Conservation (phyloP, 73 alveolate genomes). For the Diophrys sp. region DNA sequence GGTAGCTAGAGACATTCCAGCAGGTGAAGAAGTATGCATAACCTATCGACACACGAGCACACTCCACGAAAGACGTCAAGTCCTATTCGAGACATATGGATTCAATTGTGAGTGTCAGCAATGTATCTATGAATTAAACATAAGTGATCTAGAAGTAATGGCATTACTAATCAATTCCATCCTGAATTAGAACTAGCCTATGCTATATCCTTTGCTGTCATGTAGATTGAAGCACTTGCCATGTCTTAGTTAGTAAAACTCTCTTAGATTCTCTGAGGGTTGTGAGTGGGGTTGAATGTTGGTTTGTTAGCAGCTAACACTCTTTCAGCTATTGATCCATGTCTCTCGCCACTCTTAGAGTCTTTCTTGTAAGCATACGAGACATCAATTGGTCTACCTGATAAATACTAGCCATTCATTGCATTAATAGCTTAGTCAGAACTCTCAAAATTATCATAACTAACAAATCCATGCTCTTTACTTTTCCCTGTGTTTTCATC, state of each 20-base stretch:
- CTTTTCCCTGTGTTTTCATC: constrained; percentile 90
- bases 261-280: too few species aligned
- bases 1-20: background rate
- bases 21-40: background rate
- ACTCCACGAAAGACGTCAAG: background rate
- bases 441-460: constrained; percentile 97
- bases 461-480: constrained; percentile 95
- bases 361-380: constrained; percentile 96
- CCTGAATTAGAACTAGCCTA: too few species aligned
- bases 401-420: constrained; percentile 92
- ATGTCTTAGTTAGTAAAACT: too few species aligned
- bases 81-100: background rate
- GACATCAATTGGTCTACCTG: constrained; percentile 92
- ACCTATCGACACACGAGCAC: background rate
- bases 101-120: background rate
- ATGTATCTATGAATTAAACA: too few species aligned
- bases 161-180: too few species aligned
- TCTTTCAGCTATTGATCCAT: constrained; percentile 88
- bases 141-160: too few species aligned
- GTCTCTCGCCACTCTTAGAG: constrained; percentile 81
- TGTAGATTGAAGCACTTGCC: too few species aligned
- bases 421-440: constrained; percentile 90
- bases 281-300: background rate
- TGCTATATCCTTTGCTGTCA: too few species aligned
- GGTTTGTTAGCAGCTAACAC: constrained; percentile 79